These are phyloP conservation scores for Floccularia luteovirens DNA, from an alignment of 768 basidiomycete genomes.

Conservation along the genomic window DNA sequence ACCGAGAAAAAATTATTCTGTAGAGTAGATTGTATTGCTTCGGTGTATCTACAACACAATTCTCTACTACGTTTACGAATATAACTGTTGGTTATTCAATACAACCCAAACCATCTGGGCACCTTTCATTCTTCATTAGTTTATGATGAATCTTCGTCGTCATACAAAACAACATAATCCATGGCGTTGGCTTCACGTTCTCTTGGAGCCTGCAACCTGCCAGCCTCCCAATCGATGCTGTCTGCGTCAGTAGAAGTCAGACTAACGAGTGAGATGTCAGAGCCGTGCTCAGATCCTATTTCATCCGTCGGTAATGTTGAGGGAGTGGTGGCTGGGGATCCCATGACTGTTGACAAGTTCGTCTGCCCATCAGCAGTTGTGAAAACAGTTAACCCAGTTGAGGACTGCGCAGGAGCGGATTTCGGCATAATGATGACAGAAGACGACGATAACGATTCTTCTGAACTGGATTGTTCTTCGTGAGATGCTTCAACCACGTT, in stretches of 20 bases:
- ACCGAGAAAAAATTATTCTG: not conserved
- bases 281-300: conserved; percentile 27
- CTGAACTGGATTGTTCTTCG: conserved; percentile 22
- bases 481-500: conserved; percentile 48
- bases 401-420: conserved; percentile 15
- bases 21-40: conserved; percentile 9
- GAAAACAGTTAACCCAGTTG: conserved; percentile 8
- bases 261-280: conserved; percentile 56
- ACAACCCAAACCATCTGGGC: too few species aligned
- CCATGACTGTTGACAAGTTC: not conserved
- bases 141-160: too few species aligned
- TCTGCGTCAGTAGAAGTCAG: conserved; percentile 43
- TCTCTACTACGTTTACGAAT: too few species aligned
- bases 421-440: conserved; percentile 55
- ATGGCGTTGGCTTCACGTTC: conserved; percentile 22
- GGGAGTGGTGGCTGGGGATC: not conserved
- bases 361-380: conserved; percentile 7
- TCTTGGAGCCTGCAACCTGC: conserved; percentile 29
- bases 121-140: too few species aligned
- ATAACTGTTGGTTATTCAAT: too few species aligned
- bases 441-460: conserved; percentile 57
- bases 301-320: conserved; percentile 12
- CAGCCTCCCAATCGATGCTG: conserved; percentile 53
- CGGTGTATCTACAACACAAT: conserved; percentile 14
- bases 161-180: conserved; percentile 72